Percentiles rank a stretch among this genome's conserved stretches.
These are phyloP conservation scores for Lathyrus tuberosus DNA, from an alignment of 306 rosid species.

Conservation along the genomic window DNA sequence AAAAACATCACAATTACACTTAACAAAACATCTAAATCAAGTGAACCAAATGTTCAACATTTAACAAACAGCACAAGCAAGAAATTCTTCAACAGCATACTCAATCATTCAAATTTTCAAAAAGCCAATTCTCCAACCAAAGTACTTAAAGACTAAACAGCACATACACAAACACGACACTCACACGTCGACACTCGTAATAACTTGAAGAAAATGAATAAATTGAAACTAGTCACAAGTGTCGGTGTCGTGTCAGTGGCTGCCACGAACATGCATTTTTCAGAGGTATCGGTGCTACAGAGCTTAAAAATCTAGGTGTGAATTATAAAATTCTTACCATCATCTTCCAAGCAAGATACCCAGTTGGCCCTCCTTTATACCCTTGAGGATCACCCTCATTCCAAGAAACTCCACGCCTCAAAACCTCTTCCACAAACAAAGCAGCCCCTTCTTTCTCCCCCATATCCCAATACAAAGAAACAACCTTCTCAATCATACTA, in stretches of 20 bases:
- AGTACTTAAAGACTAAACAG: too few relatives aligned
- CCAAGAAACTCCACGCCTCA: conserved; percentile 65
- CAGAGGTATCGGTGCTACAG: too few relatives aligned
- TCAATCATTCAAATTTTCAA: conserved; percentile 26
- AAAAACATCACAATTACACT: neutral
- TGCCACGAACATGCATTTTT: too few relatives aligned
- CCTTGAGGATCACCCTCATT: conserved; percentile 58
- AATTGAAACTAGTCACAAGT: too few relatives aligned
- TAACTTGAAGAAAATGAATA: too few relatives aligned
- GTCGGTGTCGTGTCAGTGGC: too few relatives aligned
- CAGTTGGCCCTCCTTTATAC: conserved; percentile 89
- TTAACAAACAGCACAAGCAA: neutral
- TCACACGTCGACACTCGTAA: too few relatives aligned
- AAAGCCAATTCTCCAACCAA: conserved; percentile 21
- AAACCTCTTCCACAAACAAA: conserved; percentile 76
- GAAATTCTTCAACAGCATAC: neutral
- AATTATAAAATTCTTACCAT: conserved; percentile 59
- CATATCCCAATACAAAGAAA: conserved; percentile 95
- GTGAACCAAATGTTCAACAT: neutral
- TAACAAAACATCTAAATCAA: conserved; percentile 29
- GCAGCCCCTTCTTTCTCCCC: conserved; percentile 72
- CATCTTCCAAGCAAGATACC: conserved; percentile 99
- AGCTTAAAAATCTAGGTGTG: neutral
- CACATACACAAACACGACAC: too few relatives aligned
- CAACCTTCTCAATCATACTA: conserved; percentile 93